Conservation (phyloP, 1,284 basidiomycete species). For the Trichosporon sp. region DNA sequence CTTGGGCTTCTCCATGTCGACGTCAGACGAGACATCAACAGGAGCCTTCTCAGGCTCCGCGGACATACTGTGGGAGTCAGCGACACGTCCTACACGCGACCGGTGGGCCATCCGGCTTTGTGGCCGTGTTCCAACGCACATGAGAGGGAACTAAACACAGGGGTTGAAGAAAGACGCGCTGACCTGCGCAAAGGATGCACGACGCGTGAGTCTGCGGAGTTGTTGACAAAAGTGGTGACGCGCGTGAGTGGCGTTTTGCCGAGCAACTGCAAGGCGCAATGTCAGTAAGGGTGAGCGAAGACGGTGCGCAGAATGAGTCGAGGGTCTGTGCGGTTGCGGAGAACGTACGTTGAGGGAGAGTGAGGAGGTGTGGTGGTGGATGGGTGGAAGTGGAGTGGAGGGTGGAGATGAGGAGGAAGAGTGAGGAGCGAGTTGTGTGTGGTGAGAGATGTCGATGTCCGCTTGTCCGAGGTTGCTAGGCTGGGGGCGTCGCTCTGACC, state of each 20-base stretch:
- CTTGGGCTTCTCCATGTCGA: constrained; percentile 46
- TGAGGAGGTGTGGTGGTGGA: constrained; percentile 20
- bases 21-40: constrained; percentile 23
- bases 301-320: background rate
- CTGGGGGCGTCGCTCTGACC: constrained; percentile 1
- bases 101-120: background rate
- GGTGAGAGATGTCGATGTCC: constrained; percentile 10
- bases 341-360: constrained; percentile 1
- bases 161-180: background rate
- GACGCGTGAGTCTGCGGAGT: constrained; percentile 3
- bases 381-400: constrained; percentile 21
- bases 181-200: constrained; percentile 1
- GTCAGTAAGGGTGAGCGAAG: background rate
- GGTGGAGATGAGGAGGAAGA: background rate
- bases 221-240: constrained; percentile 17
- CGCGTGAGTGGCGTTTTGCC: constrained; percentile 9
- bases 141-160: constrained; percentile 6
- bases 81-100: constrained; percentile 5
- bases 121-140: constrained; percentile 9
- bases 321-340: background rate
- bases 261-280: background rate
- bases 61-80: constrained; percentile 27
- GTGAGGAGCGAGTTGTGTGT: constrained; percentile 16
- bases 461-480: background rate
- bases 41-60: constrained; percentile 31